These are phyloP conservation scores for Astragalus membranaceus DNA, from an alignment of 306 rosid species.

Conservation along the genomic window DNA sequence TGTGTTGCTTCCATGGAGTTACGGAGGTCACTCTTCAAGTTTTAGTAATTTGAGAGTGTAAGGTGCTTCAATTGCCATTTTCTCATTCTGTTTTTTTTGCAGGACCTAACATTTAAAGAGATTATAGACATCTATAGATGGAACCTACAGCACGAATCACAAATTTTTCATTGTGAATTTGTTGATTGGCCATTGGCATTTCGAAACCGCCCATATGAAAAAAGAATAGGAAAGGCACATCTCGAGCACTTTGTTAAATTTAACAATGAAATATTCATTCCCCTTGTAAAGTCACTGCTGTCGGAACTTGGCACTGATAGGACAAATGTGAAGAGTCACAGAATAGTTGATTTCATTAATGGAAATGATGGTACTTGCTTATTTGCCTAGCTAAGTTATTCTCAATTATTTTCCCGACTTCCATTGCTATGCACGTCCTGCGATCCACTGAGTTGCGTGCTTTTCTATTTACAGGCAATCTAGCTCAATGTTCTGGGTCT, in stretches of 20 bases:
- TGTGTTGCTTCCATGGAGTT: conserved; percentile 87
- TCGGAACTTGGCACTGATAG: conserved; percentile 79
- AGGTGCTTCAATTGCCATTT: neutral
- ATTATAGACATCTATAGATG: conserved; percentile 74
- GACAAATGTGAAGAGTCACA: conserved; percentile 35
- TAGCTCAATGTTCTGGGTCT: no score
- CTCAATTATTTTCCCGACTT: neutral
- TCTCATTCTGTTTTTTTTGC: conserved; percentile 28
- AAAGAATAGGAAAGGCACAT: conserved; percentile 71
- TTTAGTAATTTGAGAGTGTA: conserved; percentile 6
- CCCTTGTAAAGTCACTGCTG: conserved; percentile 69
- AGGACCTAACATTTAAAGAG: conserved; percentile 71
- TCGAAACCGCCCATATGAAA: conserved; percentile 49
- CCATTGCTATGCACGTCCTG: conserved; percentile 4
- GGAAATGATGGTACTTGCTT: neutral
- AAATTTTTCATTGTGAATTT: conserved; percentile 78
- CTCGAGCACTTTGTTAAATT: conserved; percentile 67
- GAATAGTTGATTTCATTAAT: conserved; percentile 52
- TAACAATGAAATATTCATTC: conserved; percentile 75
- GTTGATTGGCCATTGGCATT: conserved; percentile 60
- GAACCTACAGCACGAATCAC: conserved; percentile 80
- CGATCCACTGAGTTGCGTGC: conserved; percentile 15
- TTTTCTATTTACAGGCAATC: no score
- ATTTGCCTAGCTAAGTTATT: neutral
- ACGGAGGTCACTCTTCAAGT: conserved; percentile 50